Base-by-base conservation (phyloP, 805 yeast genomes). In the Schizosaccharomyces cryophilus region DNA sequence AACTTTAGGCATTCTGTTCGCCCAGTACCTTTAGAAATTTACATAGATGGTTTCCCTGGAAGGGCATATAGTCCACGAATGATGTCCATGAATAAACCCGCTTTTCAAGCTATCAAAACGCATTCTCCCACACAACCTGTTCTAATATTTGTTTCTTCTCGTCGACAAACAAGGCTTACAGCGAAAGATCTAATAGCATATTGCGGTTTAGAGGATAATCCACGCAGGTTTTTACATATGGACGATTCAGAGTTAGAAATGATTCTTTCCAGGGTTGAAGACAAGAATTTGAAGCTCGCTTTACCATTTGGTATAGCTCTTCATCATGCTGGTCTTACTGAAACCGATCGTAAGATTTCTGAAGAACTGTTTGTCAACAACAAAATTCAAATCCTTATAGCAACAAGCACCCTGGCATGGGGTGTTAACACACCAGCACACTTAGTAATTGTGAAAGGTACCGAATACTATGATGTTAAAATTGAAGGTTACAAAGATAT, bases 71-170 rank as follows among this genome's bases (percentile, higher is more conserved):
- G 88, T 66, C 87, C 90, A 1, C 73, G 86, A 67, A 85, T 85
- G 95, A 86, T 81, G 73, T 85, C 81, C 26, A 86, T 80, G 93
- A 87, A 82, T 75, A 87, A 78, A 67, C 96, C 96, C 0, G 90
- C 95, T 0, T 88, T 85, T 67, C 80, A 84, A 83, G 95, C 96
- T 0, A 88, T 88, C 64, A 86, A 87, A 68, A 87, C 86, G 64
- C 95, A 89, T 69, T 85, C 95, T 0, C 94, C 95, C 1, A 74
- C 73, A 21, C 82, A 88, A 68, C 95, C 96, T 0, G 90, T 84
- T 11, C 75, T 85, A 65, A 81, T 85, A n/a, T 85, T 85, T 67
- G 94, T 85, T 45, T 87, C 93, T 0, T 84, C 93, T 2, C 77
- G 94, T 68, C 74, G 94, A 63, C 94, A 85, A 70, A 85, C 94